Evolutionary conservation across 2,329 filamentous ascomycete genomes (phyloP).

Genomic region (Fusarium vanettenii): DNA sequence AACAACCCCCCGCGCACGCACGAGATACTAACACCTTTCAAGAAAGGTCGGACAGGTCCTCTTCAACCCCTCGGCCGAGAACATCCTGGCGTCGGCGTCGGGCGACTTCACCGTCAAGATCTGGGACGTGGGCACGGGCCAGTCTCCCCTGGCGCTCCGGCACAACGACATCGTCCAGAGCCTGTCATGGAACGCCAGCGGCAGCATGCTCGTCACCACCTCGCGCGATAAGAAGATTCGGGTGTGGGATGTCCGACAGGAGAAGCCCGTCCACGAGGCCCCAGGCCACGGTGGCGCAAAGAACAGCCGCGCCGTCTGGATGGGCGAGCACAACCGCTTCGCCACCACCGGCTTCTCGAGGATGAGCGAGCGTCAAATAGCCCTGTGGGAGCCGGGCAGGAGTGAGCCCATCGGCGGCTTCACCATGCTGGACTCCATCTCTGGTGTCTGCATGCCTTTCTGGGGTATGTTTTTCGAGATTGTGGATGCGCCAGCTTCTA

Average conservation of each 20-base stretch:
- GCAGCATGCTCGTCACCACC: conserved; percentile 87
- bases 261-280: conserved; percentile 86
- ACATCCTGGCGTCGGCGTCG: conserved; percentile 93
- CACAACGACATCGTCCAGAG: conserved; percentile 95
- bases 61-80: conserved; percentile 96
- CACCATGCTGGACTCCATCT: conserved; percentile 91
- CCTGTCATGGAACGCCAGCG: conserved; percentile 93
- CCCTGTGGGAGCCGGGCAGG: conserved; percentile 91
- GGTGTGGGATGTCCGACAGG: conserved; percentile 96
- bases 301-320: conserved; percentile 96
- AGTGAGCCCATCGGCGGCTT: conserved; percentile 91
- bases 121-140: conserved; percentile 89
- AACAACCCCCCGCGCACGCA: not conserved
- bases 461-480: conserved; percentile 71
- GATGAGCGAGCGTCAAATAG: conserved; percentile 98
- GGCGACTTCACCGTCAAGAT: conserved; percentile 96
- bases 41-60: conserved; percentile 98
- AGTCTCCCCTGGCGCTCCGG: conserved; percentile 80
- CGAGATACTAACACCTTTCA: conserved; percentile 35
- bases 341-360: conserved; percentile 97
- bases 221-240: conserved; percentile 98
- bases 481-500: conserved; percentile 24
- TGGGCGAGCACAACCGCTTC: conserved; percentile 96
- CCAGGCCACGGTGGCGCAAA: conserved; percentile 92
- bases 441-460: conserved; percentile 98